Conservation (phyloP, 2,329 filamentous ascomycete genomes). For the Fusarium dimerum region DNA sequence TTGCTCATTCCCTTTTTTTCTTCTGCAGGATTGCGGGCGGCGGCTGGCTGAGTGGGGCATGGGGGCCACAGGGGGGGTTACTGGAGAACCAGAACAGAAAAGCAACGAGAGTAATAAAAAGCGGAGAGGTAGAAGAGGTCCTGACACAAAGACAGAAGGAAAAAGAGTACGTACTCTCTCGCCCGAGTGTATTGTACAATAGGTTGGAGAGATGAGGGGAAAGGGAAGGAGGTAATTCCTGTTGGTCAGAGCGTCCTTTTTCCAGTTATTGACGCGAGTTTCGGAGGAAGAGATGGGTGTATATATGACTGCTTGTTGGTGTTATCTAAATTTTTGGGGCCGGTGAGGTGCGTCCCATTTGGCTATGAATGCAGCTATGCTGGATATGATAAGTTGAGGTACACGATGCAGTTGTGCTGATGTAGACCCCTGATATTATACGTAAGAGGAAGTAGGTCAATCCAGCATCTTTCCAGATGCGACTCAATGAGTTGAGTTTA, state of each 20-base stretch:
- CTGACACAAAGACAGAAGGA: not conserved
- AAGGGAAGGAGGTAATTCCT: not conserved
- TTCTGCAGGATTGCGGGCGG: slow-evolving; percentile 7
- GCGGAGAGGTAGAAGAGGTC: not conserved
- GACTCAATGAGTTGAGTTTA: not conserved
- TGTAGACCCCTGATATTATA: not conserved
- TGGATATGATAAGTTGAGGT: not conserved
- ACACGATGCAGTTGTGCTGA: not conserved
- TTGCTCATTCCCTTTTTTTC: slow-evolving; percentile 3
- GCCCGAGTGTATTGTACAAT: too few species aligned
- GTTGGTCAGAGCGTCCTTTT: not conserved
- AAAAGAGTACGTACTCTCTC: not conserved
- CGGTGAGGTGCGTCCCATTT: not conserved
- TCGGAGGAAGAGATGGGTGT: not conserved
- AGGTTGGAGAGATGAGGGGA: not conserved
- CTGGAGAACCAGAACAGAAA: not conserved
- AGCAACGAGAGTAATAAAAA: not conserved
- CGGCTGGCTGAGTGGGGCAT: not conserved
- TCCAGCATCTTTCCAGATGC: not conserved
- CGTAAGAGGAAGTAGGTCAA: not conserved
- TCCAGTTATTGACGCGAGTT: not conserved
- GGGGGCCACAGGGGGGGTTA: too few species aligned
- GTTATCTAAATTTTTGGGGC: too few species aligned
- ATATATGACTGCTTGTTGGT: not conserved
- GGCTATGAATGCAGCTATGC: not conserved